Percentiles rank a stretch among this genome's conserved stretches.
Conservation (phyloP, 2,329 filamentous ascomycete genomes). For the Fusarium succisae region DNA sequence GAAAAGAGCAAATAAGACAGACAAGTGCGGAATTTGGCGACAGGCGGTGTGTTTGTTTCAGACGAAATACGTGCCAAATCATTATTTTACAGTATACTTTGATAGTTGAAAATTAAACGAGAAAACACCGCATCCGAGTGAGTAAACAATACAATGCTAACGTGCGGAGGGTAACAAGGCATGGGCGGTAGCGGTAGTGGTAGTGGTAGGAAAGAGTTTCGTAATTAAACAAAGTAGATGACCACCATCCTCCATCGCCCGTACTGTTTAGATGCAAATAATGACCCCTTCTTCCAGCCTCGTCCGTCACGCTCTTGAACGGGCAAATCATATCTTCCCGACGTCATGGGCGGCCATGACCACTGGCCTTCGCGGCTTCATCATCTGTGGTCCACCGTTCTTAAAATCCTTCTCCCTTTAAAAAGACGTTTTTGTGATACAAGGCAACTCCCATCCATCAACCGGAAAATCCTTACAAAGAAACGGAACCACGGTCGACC, state of each 20-base stretch:
- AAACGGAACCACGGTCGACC: conserved; percentile 44
- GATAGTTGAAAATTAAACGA: conserved; percentile 6
- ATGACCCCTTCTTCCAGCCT: conserved; percentile 31
- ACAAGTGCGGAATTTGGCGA: not conserved
- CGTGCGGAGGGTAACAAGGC: conserved; percentile 7
- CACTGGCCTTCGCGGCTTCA: conserved; percentile 34
- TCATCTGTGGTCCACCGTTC: conserved; percentile 34
- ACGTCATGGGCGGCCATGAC: conserved; percentile 23
- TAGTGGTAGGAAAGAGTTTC: conserved; percentile 47
- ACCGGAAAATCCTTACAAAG: conserved; percentile 44
- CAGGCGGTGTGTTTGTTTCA: not conserved
- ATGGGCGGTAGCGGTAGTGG: not conserved
- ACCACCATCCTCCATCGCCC: conserved; percentile 51
- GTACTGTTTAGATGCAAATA: conserved; percentile 47
- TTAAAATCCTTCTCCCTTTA: conserved; percentile 37
- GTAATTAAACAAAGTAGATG: conserved; percentile 65
- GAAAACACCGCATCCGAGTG: conserved; percentile 11
- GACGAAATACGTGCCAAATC: not conserved
- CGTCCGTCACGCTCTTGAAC: conserved; percentile 31
- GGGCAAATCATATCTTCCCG: conserved; percentile 28
- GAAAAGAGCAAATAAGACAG: conserved; percentile 8
- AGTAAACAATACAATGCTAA: conserved; percentile 26
- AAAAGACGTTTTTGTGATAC: conserved; percentile 47
- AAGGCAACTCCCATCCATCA: conserved; percentile 46
- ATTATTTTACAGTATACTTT: conserved; percentile 6